Evolutionary conservation across 2,329 filamentous ascomycete species (phyloP), one percentile per base, ranked within the genome.

Genomic region (Cladorrhinum sp.): DNA sequence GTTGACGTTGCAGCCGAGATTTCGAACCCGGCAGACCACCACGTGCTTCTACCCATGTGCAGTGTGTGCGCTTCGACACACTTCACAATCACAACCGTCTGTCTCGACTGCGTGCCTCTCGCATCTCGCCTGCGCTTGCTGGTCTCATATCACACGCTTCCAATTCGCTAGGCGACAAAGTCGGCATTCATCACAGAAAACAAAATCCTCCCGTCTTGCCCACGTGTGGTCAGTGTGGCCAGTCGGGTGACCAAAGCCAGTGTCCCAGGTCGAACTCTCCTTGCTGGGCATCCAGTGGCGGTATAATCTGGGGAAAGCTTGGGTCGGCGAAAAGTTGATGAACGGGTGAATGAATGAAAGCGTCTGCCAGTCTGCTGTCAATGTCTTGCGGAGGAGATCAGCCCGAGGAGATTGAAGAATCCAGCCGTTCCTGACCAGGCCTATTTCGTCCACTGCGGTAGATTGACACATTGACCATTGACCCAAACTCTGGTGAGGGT

Each of bases 1-100:
- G 52, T 39, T 42, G 52, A 55, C 23, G 52, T 39, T 23, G 52
- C 52, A 55, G 36, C 52, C 52, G 52, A 55, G 21, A 55, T 55
- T 36, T 21, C 18, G 33, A 42, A 46, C 53, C 30, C 20, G 53
- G 53, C 53, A 26, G 33, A 55, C 42, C 53, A 55, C 53, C 53
- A 55, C 53, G 53, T 55, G 53, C 33, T 26, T n/a, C 16, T 16
- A 16, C 33, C 12, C 14, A 16, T 16, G 14, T 9, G 3, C 33
- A 12, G 33, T 3, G 33, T 16, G 33, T 16, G 33, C n/a, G n/a
- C 33, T 36, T 36, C 33, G 12, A 36, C 33, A 28, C 33, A 5
- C 33, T 36, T 36, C 9, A n/a, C n/a, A n/a, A n/a, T n/a, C n/a
- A n/a, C n/a, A n/a, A n/a, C n/a, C n/a, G n/a, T n/a, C n/a, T n/a